phyloP scores from a whole-genome alignment of 1,284 basidiomycete species.

The Ganoderma resinaceum region DNA sequence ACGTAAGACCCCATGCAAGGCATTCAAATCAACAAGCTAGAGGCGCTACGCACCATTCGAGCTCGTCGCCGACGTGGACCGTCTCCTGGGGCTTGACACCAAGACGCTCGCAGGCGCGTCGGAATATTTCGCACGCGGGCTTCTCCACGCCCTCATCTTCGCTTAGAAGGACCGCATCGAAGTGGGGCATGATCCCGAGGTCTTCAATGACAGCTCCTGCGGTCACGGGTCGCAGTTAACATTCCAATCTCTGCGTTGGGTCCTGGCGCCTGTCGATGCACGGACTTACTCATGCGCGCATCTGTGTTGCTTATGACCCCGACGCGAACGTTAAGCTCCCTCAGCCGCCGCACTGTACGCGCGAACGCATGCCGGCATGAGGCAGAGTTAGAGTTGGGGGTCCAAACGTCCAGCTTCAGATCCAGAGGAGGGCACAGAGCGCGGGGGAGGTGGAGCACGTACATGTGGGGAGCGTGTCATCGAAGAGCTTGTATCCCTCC shows the following conservation, averaged over 20 bases:
- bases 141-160: slow-evolving; percentile 74
- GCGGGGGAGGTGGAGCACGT: slow-evolving; percentile 33
- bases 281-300: slow-evolving; percentile 63
- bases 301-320: slow-evolving; percentile 78
- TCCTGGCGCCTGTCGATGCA: no score
- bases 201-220: slow-evolving; percentile 59
- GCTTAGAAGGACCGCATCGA: slow-evolving; percentile 66
- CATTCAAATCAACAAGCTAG: neutral
- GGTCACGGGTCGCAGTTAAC: neutral
- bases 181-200: slow-evolving; percentile 55
- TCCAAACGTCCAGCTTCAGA: neutral
- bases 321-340: slow-evolving; percentile 53
- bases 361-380: neutral
- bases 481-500: slow-evolving; percentile 73
- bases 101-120: slow-evolving; percentile 43
- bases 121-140: slow-evolving; percentile 66
- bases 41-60: slow-evolving; percentile 55
- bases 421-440: neutral
- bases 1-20: neutral
- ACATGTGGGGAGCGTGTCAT: slow-evolving; percentile 69
- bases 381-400: slow-evolving; percentile 1
- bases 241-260: neutral
- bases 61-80: slow-evolving; percentile 78
- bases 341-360: slow-evolving; percentile 53
- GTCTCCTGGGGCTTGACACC: slow-evolving; percentile 49